phyloP scores from a whole-genome alignment of 148 eudicot species.

The Camellia sinensis region DNA sequence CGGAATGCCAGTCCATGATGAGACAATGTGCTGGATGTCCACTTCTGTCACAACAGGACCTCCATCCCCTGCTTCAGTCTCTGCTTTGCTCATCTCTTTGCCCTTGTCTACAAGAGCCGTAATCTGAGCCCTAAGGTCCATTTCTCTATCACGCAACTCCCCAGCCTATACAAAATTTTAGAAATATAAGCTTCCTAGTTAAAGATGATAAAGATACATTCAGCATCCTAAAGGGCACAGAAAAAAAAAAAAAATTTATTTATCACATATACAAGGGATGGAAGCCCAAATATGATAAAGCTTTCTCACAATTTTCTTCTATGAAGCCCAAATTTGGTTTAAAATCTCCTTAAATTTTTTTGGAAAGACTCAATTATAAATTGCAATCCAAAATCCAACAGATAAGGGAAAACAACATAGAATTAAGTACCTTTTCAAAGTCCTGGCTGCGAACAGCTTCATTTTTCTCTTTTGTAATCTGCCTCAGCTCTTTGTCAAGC shows the following conservation, averaged over 20 bases:
- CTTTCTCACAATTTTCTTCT: background rate
- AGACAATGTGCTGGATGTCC: conserved; percentile 43
- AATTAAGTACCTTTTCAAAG: conserved; percentile 75
- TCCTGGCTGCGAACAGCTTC: conserved; percentile 83
- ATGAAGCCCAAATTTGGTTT: background rate
- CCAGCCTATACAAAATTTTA: conserved; percentile 31
- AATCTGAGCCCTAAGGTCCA: conserved; percentile 42
- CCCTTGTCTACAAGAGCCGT: conserved; percentile 27
- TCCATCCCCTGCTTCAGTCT: conserved; percentile 32
- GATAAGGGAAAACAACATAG: background rate
- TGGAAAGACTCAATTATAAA: background rate
- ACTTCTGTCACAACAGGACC: conserved; percentile 35
- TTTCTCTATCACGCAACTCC: conserved; percentile 44
- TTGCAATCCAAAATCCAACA: background rate
- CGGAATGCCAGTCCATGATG: conserved; percentile 48
- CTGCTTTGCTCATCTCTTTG: conserved; percentile 51
- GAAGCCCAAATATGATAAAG: background rate
- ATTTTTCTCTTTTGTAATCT: conserved; percentile 77
- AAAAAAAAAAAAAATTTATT: background rate
- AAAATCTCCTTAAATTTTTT: background rate
- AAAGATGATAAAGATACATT: background rate
- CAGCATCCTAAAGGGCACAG: background rate
- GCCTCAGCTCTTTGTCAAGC: conserved; percentile 81
- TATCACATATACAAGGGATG: background rate
- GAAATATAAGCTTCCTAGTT: background rate